phyloP scores from a whole-genome alignment of 164 flowering plant genomes.

The Santalum album region DNA sequence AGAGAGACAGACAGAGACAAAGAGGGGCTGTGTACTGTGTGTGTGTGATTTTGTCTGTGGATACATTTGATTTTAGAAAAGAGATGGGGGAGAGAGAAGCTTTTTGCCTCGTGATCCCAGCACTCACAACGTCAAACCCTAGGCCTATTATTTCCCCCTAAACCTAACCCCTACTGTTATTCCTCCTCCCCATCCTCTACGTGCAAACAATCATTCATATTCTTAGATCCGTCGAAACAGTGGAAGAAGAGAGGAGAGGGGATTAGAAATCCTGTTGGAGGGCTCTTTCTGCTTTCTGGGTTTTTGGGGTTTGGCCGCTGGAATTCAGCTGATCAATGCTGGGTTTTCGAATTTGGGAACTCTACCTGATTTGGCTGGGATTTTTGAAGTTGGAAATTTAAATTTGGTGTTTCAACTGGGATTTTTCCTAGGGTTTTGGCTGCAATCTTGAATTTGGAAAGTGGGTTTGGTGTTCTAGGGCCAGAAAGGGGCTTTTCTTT shows the following conservation, averaged over 20 bases:
- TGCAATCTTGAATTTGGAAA: neutral
- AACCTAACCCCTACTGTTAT: no score
- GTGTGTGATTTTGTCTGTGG: neutral
- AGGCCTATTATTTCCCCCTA: neutral
- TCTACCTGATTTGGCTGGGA: neutral
- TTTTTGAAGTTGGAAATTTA: neutral
- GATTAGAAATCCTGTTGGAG: no score
- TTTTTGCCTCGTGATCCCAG: conserved; percentile 1
- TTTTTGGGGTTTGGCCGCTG: neutral
- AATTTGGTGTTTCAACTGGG: no score
- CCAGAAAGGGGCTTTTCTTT: neutral
- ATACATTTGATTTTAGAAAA: neutral
- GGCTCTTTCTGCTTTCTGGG: no score
- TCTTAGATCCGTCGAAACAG: no score
- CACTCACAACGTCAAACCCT: neutral
- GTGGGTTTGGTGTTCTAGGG: no score
- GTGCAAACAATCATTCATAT: neutral
- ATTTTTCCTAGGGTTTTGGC: neutral
- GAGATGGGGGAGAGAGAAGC: no score
- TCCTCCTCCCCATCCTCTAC: neutral
- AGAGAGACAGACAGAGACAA: neutral
- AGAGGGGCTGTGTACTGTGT: no score
- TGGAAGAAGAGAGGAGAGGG: no score
- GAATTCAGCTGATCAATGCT: no score
- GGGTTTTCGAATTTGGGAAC: no score